A percentile compares a stretch with the other conserved stretches of the same genome.
Conservation (phyloP, 2,329 filamentous ascomycete species). For the Calonectria henricotiae region DNA sequence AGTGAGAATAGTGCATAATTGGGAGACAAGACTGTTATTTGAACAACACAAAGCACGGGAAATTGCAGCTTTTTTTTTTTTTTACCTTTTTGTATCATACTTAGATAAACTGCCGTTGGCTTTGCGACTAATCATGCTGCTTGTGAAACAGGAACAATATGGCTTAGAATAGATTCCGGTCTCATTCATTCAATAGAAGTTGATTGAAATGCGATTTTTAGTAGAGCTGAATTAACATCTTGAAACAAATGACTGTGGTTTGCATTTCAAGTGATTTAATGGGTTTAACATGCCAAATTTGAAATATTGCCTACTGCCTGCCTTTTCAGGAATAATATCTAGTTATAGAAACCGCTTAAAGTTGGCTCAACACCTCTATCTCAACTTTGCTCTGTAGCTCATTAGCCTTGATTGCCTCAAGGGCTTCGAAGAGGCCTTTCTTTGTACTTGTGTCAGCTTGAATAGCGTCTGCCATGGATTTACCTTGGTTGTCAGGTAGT, state of each 20-base stretch:
- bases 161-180: too few relatives aligned
- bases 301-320: too few relatives aligned
- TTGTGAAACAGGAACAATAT: too few relatives aligned
- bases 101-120: background rate
- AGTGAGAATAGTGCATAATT: background rate
- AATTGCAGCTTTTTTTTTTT: background rate
- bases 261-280: too few relatives aligned
- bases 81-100: background rate
- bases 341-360: conserved; percentile 17
- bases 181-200: too few relatives aligned
- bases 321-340: too few relatives aligned
- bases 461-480: conserved; percentile 62
- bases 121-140: background rate
- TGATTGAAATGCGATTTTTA: too few relatives aligned
- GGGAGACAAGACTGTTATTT: too few relatives aligned
- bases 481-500: conserved; percentile 66
- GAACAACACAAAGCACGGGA: background rate
- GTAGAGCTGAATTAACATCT: too few relatives aligned
- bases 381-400: conserved; percentile 59
- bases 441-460: conserved; percentile 58
- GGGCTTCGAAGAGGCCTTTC: conserved; percentile 59
- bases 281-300: too few relatives aligned
- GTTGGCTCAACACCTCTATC: conserved; percentile 49
- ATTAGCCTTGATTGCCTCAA: conserved; percentile 61
- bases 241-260: too few relatives aligned